Evolutionary conservation across 1,139 yeast genomes (phyloP), one percentile per base, ranked within the genome.

Genomic region (Magnusiomyces clavatus): DNA sequence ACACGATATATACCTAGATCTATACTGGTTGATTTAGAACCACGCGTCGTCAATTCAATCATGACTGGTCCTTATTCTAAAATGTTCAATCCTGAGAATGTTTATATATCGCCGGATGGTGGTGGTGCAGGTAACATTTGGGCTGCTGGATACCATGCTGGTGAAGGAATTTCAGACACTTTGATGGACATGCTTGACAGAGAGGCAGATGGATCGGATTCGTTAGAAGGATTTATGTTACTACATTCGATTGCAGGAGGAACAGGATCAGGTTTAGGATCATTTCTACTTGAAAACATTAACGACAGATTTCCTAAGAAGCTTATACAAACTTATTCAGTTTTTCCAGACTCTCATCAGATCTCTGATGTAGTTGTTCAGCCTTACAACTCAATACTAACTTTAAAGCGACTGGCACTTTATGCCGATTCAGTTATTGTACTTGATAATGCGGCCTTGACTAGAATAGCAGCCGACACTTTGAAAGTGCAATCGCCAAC

Each of bases 231-330:
- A 6, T 92, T 94, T 66, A 96, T 89, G 72, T 71, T 92, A 58
- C 69, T 90, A 53, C 98, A 92, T 67, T 87, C 97, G 14, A 95
- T 94, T n/a, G 97, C 97, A 0, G 98, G 98, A 29, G 98, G 98
- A 39, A 92, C 98, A 0, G 98, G 98, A 0, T 86, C 96, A 0
- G 98, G 98, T 6, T 80, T 89, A 45, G 98, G 98, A 0, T 87
- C 96, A 0, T 78, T 78, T 56, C 62, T 92, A 47, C 69, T 92
- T 48, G 97, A 92, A 65, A 73, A 82, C 29, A 69, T 94, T 55
- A 80, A 82, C 52, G 98, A 94, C 65, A 72, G 92, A 54, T 90
- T 82, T 64, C 82, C 85, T 52, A 90, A 90, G 65, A 90, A 89
- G 64, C 69, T 92, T 48, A 75, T 87, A 14, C 87, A 86, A 53